Evolutionary conservation across 1,284 basidiomycete genomes (phyloP).

Genomic region (Meira miltonrushii): DNA sequence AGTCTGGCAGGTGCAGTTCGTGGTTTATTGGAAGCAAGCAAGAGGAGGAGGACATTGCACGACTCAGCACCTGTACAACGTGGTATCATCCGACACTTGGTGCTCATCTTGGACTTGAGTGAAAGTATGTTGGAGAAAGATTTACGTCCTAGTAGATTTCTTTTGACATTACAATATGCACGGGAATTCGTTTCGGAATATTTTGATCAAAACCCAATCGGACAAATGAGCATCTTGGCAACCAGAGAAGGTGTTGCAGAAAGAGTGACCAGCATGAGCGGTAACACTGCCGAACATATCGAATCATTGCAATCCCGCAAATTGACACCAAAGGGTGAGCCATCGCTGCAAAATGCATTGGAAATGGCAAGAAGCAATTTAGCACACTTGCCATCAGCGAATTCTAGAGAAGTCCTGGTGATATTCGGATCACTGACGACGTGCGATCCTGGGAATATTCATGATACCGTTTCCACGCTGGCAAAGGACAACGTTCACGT

Average conservation of each 20-base stretch:
- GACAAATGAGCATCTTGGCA: constrained; percentile 60
- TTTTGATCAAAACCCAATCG: constrained; percentile 98
- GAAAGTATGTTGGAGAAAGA: constrained; percentile 90
- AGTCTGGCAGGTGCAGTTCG: constrained; percentile 85
- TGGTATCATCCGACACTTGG: constrained; percentile 90
- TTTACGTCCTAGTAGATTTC: constrained; percentile 70
- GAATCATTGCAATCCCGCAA: constrained; percentile 78
- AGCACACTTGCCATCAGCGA: constrained; percentile 81
- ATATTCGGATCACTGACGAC: constrained; percentile 93
- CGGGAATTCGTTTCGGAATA: constrained; percentile 83
- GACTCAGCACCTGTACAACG: constrained; percentile 65
- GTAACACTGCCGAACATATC: constrained; percentile 88
- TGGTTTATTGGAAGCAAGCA: constrained; percentile 74
- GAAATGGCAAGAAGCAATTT: constrained; percentile 66
- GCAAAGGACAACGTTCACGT: constrained; percentile 74
- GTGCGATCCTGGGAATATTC: constrained; percentile 93
- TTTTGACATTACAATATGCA: constrained; percentile 67
- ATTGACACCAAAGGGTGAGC: constrained; percentile 84
- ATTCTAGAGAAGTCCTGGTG: constrained; percentile 87
- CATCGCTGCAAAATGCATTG: constrained; percentile 90
- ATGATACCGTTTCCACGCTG: constrained; percentile 78
- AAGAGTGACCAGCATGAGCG: constrained; percentile 61
- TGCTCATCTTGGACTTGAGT: constrained; percentile 84
- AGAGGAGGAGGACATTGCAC: constrained; percentile 60
- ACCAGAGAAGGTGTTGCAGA: constrained; percentile 50